Percentiles rank a stretch among this genome's conserved stretches.
Evolutionary conservation across 371 early-diverging fungal species (phyloP).

Genomic region (Rhizomucor pusillus): DNA sequence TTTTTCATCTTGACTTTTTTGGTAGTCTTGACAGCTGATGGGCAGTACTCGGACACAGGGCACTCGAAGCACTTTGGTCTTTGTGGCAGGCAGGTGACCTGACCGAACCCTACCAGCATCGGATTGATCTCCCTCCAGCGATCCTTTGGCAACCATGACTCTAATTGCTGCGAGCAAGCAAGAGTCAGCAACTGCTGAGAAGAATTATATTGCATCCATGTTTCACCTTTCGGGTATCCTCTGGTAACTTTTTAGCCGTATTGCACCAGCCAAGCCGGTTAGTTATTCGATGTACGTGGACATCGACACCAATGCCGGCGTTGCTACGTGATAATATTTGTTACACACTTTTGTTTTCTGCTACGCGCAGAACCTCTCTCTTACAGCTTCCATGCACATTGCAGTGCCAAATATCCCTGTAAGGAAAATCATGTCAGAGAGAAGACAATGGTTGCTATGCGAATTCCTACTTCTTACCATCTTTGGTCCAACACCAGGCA

Average conservation of each 20-base stretch:
- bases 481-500: slow-evolving; percentile 98
- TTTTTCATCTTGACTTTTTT: slow-evolving; percentile 17
- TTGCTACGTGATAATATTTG: slow-evolving; percentile 41
- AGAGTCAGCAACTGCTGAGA: neutral
- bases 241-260: slow-evolving; percentile 70
- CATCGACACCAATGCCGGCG: slow-evolving; percentile 97
- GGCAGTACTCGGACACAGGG: slow-evolving; percentile 76
- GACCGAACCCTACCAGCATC: slow-evolving; percentile 96
- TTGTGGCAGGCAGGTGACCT: slow-evolving; percentile 79
- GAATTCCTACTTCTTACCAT: slow-evolving; percentile 60
- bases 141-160: slow-evolving; percentile 84
- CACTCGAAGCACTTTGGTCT: slow-evolving; percentile 85
- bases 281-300: slow-evolving; percentile 95
- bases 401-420: slow-evolving; percentile 80
- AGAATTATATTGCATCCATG: no score
- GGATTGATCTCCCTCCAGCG: slow-evolving; percentile 92
- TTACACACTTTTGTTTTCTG: neutral
- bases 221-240: slow-evolving; percentile 76
- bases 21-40: slow-evolving; percentile 39
- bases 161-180: slow-evolving; percentile 50
- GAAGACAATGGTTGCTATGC: neutral
- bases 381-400: slow-evolving; percentile 83
- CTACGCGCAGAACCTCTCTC: slow-evolving; percentile 1
- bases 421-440: neutral
- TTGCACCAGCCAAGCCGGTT: slow-evolving; percentile 91